Conservation (phyloP, 306 rosid genomes). For the Ormosia semicastrata region DNA sequence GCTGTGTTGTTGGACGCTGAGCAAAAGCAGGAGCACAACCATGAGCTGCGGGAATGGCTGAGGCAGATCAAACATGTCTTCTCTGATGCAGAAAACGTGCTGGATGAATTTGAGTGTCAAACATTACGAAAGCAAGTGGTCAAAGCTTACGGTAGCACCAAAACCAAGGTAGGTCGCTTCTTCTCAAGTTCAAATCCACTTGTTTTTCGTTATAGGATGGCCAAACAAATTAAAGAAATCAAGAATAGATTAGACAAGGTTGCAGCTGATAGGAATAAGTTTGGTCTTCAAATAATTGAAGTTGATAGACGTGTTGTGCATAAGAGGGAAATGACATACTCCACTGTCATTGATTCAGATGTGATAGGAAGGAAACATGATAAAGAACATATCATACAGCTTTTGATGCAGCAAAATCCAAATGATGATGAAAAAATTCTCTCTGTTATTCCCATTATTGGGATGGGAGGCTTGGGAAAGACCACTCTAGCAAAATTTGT, state of each 20-base stretch:
- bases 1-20: constrained; percentile 32
- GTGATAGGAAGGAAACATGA: constrained; percentile 39
- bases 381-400: constrained; percentile 5
- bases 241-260: constrained; percentile 10
- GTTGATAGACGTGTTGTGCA: not conserved
- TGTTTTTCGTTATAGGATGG: not conserved
- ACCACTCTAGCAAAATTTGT: constrained; percentile 34
- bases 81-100: constrained; percentile 1
- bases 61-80: not conserved
- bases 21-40: constrained; percentile 9
- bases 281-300: not conserved
- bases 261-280: not conserved
- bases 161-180: constrained; percentile 4
- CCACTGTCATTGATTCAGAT: constrained; percentile 28
- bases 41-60: not conserved
- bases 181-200: constrained; percentile 18
- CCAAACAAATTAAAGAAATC: not conserved
- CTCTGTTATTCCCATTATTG: constrained; percentile 23
- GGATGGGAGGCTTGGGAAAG: constrained; percentile 30
- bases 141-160: not conserved
- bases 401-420: not conserved
- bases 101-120: constrained; percentile 34
- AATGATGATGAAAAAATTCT: not conserved
- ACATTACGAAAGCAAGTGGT: not conserved
- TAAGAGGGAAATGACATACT: constrained; percentile 20